phyloP scores from a whole-genome alignment of 139 green algal genomes.

The Tetraselmis striata region DNA sequence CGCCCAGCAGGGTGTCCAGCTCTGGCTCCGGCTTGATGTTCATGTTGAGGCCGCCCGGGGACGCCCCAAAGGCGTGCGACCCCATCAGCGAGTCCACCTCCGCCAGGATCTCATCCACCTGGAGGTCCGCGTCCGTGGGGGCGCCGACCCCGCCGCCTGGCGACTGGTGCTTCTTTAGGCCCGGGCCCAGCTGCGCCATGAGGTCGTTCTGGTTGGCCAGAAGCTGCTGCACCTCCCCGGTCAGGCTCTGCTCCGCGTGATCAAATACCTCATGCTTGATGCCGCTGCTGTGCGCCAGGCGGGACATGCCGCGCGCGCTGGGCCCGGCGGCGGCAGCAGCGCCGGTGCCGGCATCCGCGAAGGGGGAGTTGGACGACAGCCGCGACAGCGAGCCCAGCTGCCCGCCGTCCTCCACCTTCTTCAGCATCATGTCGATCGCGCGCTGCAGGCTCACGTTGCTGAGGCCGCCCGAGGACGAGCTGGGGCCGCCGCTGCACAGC shows the following conservation, averaged over 20 bases:
- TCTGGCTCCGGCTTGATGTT: neutral
- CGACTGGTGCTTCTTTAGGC: neutral
- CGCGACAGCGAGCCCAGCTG: neutral
- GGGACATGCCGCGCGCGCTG: too few relatives aligned
- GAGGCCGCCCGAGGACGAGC: neutral
- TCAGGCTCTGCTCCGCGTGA: neutral
- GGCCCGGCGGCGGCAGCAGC: too few relatives aligned
- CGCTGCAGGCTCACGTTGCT: neutral
- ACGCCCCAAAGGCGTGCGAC: neutral
- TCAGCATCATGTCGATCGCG: neutral
- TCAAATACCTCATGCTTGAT: too few relatives aligned
- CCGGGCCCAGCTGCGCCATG: neutral
- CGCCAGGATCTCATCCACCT: neutral
- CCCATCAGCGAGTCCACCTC: neutral
- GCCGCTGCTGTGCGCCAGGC: too few relatives aligned
- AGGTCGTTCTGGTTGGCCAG: neutral
- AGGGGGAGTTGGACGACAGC: neutral
- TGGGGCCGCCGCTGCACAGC: neutral
- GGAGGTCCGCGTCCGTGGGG: neutral
- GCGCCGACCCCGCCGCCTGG: neutral
- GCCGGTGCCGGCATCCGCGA: too few relatives aligned
- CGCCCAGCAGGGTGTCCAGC: neutral
- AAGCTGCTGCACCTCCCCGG: neutral
- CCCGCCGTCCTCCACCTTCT: neutral
- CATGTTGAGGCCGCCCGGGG: neutral